Evolutionary conservation across 2,329 filamentous ascomycete genomes (phyloP), one percentile per base, ranked within the genome.

Genomic region (Chalaropsis thielavioides): DNA sequence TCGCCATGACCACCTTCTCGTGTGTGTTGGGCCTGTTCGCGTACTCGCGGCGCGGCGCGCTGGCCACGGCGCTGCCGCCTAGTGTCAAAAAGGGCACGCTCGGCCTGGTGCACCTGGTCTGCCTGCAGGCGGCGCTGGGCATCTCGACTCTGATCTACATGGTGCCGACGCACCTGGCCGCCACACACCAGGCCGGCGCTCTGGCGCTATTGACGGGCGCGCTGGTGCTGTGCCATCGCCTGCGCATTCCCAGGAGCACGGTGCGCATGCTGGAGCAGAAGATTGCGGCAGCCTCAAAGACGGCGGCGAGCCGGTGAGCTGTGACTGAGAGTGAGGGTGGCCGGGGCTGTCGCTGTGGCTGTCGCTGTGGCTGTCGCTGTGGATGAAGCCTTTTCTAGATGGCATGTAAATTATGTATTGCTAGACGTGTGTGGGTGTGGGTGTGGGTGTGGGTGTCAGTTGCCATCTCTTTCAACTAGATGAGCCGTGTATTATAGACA

Each of bases 141-240:
- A 96, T 99, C 74, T 85, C 81, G 68, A 99, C 94, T 0, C 80
- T 99, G 67, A 86, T 96, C 71, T 97, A 96, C 77, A 86, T 99
- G 74, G 92, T 99, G 0, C 94, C 95, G 3, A 88, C 87, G 1
- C 87, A 88, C 68, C 78, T 99, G 10, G 94, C 92, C 0, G 91
- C 92, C 2, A 86, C 90, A 7, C 94, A 99, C 75, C 94, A 99
- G 76, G 94, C 94, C 1, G 92, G 94, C 46, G 89, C 87, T 67
- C 76, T 99, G 69, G 90, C 89, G 1, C 78, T 99, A 22, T 76
- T 99, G 67, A 95, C 90, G 0, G 90, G 90, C 56, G 87, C 87
- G 0, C 78, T 96, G 24, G 81, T 96, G 0, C 78, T 96, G 44
- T 89, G 89, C 11, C 90, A 87, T 70, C 81, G 90, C 49, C 75